Percentiles rank a stretch among this genome's conserved stretches.
These are phyloP conservation scores for Platanthera zijinensis DNA, from an alignment of 106 monocot genomes.

Conservation along the genomic window DNA sequence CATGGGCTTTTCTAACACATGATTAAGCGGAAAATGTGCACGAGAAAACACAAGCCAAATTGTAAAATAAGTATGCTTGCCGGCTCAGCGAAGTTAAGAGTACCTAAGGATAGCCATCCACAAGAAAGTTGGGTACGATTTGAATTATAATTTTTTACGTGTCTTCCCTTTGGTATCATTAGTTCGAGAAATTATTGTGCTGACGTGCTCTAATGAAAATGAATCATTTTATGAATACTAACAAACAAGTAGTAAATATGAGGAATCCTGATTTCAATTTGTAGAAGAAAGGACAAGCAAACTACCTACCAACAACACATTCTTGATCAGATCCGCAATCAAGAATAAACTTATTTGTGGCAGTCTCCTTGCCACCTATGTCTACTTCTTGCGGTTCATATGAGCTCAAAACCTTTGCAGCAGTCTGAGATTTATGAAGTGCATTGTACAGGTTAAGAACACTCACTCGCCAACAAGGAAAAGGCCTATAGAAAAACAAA, in stretches of 20 bases:
- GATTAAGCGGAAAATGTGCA: too few relatives aligned
- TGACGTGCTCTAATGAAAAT: background rate
- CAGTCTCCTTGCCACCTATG: background rate
- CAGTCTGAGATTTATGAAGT: background rate
- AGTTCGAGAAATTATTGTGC: too few relatives aligned
- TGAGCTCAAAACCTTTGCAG: background rate
- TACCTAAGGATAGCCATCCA: too few relatives aligned
- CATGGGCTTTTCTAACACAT: too few relatives aligned
- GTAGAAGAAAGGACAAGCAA: background rate
- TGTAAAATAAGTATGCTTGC: too few relatives aligned
- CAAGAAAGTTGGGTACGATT: too few relatives aligned
- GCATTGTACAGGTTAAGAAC: background rate
- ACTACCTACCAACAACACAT: conserved; percentile 3
- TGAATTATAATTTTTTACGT: too few relatives aligned
- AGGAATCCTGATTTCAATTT: background rate
- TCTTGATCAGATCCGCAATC: background rate
- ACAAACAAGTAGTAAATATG: background rate
- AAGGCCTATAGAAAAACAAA: background rate
- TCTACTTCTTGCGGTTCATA: conserved; percentile 4
- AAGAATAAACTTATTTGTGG: background rate
- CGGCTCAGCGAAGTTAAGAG: too few relatives aligned
- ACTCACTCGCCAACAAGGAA: conserved; percentile 2
- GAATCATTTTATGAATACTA: background rate
- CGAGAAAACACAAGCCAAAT: too few relatives aligned
- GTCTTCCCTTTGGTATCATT: too few relatives aligned